phyloP scores from a whole-genome alignment of 2,329 filamentous ascomycete genomes.

The Fusarium ramigenum region DNA sequence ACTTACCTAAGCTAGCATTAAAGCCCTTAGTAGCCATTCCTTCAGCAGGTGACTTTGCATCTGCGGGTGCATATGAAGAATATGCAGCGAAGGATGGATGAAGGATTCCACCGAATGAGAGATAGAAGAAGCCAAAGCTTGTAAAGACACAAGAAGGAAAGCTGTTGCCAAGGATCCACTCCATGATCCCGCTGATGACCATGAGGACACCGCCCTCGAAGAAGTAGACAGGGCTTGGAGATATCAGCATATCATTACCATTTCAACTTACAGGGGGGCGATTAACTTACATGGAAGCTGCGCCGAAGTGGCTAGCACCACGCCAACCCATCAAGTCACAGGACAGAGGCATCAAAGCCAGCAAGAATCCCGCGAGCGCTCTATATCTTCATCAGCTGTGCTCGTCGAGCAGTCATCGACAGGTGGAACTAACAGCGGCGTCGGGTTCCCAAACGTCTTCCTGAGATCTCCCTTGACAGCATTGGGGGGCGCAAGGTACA shows the following conservation, averaged over 20 bases:
- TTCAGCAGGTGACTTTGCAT: neutral
- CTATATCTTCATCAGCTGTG: neutral
- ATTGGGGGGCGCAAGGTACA: neutral
- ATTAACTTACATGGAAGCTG: neutral
- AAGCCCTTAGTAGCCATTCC: neutral
- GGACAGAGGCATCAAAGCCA: neutral
- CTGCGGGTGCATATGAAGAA: neutral
- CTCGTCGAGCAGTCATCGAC: accelerated
- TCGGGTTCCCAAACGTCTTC: neutral
- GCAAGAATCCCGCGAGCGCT: neutral
- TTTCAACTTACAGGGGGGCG: accelerated
- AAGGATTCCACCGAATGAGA: neutral
- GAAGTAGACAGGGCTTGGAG: neutral
- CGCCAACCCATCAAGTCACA: neutral
- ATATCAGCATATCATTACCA: accelerated
- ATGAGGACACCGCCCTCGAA: neutral
- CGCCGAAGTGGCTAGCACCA: neutral
- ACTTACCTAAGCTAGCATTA: neutral
- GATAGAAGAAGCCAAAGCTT: neutral
- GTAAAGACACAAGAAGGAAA: neutral
- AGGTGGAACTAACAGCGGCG: accelerated
- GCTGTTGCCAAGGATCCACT: neutral
- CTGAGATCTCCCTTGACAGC: neutral
- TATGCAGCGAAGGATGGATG: neutral
- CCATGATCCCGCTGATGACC: neutral